Percentiles rank a stretch among this genome's conserved stretches.
phyloP scores from a whole-genome alignment of 768 basidiomycete genomes.

The Serendipita sp. region DNA sequence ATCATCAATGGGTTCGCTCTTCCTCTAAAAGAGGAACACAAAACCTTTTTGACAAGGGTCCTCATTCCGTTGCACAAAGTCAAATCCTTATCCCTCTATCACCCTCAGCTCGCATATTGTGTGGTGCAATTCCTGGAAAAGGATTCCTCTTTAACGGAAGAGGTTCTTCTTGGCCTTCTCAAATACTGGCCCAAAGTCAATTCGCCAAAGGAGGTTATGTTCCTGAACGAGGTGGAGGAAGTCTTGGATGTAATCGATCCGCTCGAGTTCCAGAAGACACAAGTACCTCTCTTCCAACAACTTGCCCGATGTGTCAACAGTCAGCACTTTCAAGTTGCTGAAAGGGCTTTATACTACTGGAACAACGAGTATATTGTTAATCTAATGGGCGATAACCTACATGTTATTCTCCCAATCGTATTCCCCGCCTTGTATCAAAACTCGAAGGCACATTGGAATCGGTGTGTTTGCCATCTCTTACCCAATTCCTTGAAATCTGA shows the following conservation, averaged over 20 bases:
- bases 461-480: slow-evolving; percentile 28
- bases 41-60: slow-evolving; percentile 85
- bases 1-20: slow-evolving; percentile 99
- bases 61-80: slow-evolving; percentile 95
- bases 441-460: slow-evolving; percentile 96
- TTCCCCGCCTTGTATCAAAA: slow-evolving; percentile 93
- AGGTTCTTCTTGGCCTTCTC: slow-evolving; percentile 90
- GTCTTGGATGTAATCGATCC: slow-evolving; percentile 96
- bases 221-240: slow-evolving; percentile 97
- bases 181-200: slow-evolving; percentile 99
- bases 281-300: slow-evolving; percentile 82
- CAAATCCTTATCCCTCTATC: slow-evolving; percentile 92
- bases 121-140: slow-evolving; percentile 98
- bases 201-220: slow-evolving; percentile 99
- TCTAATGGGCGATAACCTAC: slow-evolving; percentile 92
- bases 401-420: slow-evolving; percentile 79
- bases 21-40: slow-evolving; percentile 98
- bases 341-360: slow-evolving; percentile 94
- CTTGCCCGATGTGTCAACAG: slow-evolving; percentile 94
- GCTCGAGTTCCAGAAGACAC: slow-evolving; percentile 89
- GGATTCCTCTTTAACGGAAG: slow-evolving; percentile 79
- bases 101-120: slow-evolving; percentile 98
- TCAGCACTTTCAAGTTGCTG: slow-evolving; percentile 99
- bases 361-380: slow-evolving; percentile 99
- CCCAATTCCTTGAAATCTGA: not conserved